Base-by-base conservation (phyloP, 306 rosid genomes). In the Arachis stenosperma region DNA sequence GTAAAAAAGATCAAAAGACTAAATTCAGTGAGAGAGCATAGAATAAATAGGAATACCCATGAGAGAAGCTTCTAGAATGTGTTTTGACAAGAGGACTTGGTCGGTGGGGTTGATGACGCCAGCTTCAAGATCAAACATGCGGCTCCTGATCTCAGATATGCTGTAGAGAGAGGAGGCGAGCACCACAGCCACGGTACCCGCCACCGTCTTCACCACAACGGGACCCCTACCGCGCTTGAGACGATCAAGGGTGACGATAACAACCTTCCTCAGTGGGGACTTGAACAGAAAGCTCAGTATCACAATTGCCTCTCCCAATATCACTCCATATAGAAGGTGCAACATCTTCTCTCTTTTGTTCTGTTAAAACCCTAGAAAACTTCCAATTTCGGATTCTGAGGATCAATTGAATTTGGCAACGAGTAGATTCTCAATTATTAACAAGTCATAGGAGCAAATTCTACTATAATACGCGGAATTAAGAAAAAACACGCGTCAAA, bases 221-320 rank as follows among this genome's bases (percentile, higher is more conserved):
- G 91, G 97, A 9, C 91, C 98, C 10, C 88, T 80, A 2, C 98
- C 98, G 0, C 86, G 92, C 90, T 93, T 93, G 14, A 89, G 14
- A 47, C 78, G 83, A 83, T 89, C 93, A 79, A 93, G 63, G 6
- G 65, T 47, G 22, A 93, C 6, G 11, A 93, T 83, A 29, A 89
- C 88, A 0, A 93, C 83, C 88, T 85, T 88, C 82, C 94, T 85
- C 58, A 85, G 39, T 9, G 96, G 96, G 9, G 87, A 79, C 69
- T 69, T 86, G 82, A 91, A 91, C 17, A 93, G 69, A 0, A 93
- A 81, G 37, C 70, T 76, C 13, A 88, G 15, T 43, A 91, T 83
- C 75, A 93, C 65, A 10, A 71, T 61, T 90, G 89, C 78, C 79
- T 93, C 71, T 14, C 55, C 74, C 37, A 71, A 74, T 73, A 89